Conservation (phyloP, 805 yeast genomes). For the Candida caryicola region DNA sequence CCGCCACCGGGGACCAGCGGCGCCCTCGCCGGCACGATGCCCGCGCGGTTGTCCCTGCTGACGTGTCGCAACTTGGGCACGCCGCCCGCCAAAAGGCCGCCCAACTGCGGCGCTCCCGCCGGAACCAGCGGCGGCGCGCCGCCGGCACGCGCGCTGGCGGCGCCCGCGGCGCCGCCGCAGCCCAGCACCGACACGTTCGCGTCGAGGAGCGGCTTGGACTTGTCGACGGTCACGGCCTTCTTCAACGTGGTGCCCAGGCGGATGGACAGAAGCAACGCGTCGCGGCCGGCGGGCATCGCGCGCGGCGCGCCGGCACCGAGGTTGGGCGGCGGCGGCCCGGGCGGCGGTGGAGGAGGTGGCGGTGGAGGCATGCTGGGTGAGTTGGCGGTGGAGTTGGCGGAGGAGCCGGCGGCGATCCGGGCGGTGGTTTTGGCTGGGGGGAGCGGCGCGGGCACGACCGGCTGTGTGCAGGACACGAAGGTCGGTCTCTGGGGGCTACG, state of each 20-base stretch:
- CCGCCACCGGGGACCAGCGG: slow-evolving; percentile 33
- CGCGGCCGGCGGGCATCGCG: slow-evolving; percentile 29
- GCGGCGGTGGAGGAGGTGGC: slow-evolving; percentile 29
- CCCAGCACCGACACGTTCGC: slow-evolving; percentile 37
- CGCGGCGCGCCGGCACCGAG: slow-evolving; percentile 27
- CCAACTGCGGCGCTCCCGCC: slow-evolving; percentile 48
- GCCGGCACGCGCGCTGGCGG: slow-evolving; percentile 10
- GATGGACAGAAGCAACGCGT: slow-evolving; percentile 73
- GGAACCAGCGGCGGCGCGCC: slow-evolving; percentile 17
- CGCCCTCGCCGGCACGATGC: slow-evolving; percentile 35
- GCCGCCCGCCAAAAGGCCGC: slow-evolving; percentile 75
- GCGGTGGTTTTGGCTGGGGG: too few species aligned
- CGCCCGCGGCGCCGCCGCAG: slow-evolving; percentile 20
- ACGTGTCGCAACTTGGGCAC: slow-evolving; percentile 62
- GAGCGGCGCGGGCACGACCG: too few species aligned
- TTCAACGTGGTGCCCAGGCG: slow-evolving; percentile 51
- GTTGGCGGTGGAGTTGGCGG: too few species aligned
- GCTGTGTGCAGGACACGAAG: too few species aligned
- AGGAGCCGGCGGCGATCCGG: too few species aligned
- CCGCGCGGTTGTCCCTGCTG: slow-evolving; percentile 32
- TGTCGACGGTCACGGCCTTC: slow-evolving; percentile 44
- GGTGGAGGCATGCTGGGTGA: too few species aligned
- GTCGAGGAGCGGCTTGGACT: slow-evolving; percentile 59
- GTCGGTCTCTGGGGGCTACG: too few species aligned
- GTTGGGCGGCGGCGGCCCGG: slow-evolving; percentile 21